Evolutionary conservation across 805 yeast species (phyloP), one percentile per base, ranked within the genome.

Genomic region (Nakazawaea ishiwadae): DNA sequence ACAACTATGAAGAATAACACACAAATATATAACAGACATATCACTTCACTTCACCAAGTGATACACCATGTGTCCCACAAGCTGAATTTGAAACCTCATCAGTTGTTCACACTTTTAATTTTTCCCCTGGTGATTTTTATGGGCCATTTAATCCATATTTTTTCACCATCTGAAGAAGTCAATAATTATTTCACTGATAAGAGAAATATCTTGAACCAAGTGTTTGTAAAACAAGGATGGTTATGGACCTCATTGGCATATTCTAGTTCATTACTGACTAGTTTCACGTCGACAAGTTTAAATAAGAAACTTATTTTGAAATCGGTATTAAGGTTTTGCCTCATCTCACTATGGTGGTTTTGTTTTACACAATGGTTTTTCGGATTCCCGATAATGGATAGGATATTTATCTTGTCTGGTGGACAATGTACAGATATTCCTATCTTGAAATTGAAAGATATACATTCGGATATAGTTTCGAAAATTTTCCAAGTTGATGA

Each of bases 171-270:
- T 14, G 79, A 71, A 38, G 69, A 67, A 44, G 66, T 72, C 21
- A 58, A 67, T 60, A 67, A 71, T 49, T 73, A 71, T 59, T 74
- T 68, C 58, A 73, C 75, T 38, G 67, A 79, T 42, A 88, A 86
- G 62, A 70, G 74, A 38, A 88, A 87, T 55, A 24, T 88, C 14
- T 55, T 90, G 46, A 91, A 91, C 59, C 71, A 71, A 16, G 35
- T 73, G 5, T 86, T 93, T 56, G 96, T 91, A 29, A 93, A 91
- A 53, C 72, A 71, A 19, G 98, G 97, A 2, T 93, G 98, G 98
- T 69, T 77, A 12, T 93, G 97, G 98, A 89, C 96, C 1, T 59
- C 78, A 0, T 4, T 73, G 4, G 69, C 70, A 3, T 70, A 63
- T 33, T 26, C 44, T 8, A 38, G 52, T 15, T 35, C 58, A 18